Base-by-base conservation (phyloP, 2,329 filamentous ascomycete species). In the Nemania sp. region DNA sequence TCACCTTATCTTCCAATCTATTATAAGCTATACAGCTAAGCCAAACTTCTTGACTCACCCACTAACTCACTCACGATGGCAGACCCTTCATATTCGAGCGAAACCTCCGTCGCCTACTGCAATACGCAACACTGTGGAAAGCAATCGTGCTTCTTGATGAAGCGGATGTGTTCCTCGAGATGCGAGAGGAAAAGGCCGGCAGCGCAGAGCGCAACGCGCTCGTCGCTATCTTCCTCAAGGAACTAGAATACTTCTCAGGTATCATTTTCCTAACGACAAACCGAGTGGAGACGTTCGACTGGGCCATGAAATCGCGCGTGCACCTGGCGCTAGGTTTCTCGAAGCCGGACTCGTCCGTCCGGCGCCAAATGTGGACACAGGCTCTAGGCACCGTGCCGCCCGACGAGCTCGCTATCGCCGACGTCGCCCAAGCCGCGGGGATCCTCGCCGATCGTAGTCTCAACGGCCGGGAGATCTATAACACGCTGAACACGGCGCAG, bases 251-350 rank as follows among this genome's bases (percentile, higher is more conserved):
- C 69, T 81, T 80, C 57, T 70, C 72, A 0, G 81, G 81, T 0
- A 79, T 81, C 55, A 71, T 82, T 10, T 81, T 80, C 70, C 75
- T 84, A 6, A 83, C 81, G 0, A 83, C 81, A 24, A 84, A 83
- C 70, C 78, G 80, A 13, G 77, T 82, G 10, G 78, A 78, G 3
- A 70, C 75, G 1, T 79, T 84, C 51, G 82, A 84, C 66, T 77
- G 79, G 51, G 82, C 82, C 0, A 82, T 82, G 70, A 77, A 76
- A 67, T 82, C 80, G 0, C 76, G 80, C 1, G 79, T 82, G 29
- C 78, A 82, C 65, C 72, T 81, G 10, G 77, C 74, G 20, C 71
- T 81, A 0, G 77, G 77, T 52, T 81, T 80, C 69, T 22, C 53
- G 20, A 38, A 47, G 2, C 69, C 69, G 8, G 69, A 32, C 7